A percentile compares a stretch with the other conserved stretches of the same genome.
Conservation (phyloP, 176 grass and related monocot genomes). For the Echinochloa phyllopogon region DNA sequence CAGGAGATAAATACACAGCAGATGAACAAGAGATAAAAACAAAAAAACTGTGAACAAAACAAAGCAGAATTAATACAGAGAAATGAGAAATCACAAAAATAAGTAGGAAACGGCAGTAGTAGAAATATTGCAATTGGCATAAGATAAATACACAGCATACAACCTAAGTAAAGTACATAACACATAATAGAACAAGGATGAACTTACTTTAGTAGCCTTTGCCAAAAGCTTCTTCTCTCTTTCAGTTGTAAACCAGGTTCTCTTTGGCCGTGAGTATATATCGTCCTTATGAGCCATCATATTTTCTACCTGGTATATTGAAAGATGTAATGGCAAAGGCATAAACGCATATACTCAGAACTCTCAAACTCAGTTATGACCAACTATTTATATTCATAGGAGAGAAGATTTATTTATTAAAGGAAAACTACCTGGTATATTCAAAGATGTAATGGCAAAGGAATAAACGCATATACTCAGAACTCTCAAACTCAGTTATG, state of each 20-base stretch:
- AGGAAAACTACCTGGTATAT: constrained; percentile 28
- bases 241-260: constrained; percentile 93
- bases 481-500: not conserved
- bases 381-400: constrained; percentile 13
- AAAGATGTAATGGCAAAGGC: constrained; percentile 23
- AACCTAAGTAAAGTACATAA: not conserved
- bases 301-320: constrained; percentile 77
- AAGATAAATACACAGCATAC: not conserved
- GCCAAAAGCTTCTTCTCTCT: constrained; percentile 88
- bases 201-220: constrained; percentile 74
- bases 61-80: not conserved
- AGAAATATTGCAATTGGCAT: not conserved
- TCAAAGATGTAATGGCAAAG: constrained; percentile 23
- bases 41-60: not conserved
- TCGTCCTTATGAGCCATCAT: constrained; percentile 93
- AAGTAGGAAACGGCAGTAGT: not conserved
- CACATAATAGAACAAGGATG: constrained; percentile 5
- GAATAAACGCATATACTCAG: constrained; percentile 18
- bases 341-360: constrained; percentile 17
- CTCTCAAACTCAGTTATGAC: not conserved
- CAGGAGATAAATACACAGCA: too few species aligned
- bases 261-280: constrained; percentile 91
- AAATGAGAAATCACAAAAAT: not conserved
- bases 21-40: constrained; percentile 4
- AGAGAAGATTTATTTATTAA: not conserved